Percentiles rank a stretch among this genome's conserved stretches.
phyloP scores from a whole-genome alignment of 2,329 filamentous ascomycete genomes.

The Nigrospora sphaerica region DNA sequence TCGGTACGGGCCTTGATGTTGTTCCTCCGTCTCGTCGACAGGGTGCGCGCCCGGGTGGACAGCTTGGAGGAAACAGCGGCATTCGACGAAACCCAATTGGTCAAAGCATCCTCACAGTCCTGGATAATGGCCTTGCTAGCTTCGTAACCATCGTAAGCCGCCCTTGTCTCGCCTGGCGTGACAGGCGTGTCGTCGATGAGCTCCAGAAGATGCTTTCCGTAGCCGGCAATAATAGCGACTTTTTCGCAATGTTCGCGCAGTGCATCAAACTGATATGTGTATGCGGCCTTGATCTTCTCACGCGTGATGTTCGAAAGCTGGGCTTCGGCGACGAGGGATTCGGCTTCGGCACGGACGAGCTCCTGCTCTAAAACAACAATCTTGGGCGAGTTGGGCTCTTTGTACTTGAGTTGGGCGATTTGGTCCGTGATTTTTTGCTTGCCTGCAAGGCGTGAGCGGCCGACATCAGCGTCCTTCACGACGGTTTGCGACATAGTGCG shows the following conservation, averaged over 20 bases:
- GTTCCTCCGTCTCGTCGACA: slow-evolving; percentile 77
- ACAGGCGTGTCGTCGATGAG: slow-evolving; percentile 95
- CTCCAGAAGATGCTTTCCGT: slow-evolving; percentile 96
- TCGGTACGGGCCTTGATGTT: slow-evolving; percentile 60
- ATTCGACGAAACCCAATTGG: slow-evolving; percentile 91
- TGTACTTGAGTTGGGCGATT: slow-evolving; percentile 98
- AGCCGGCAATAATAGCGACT: slow-evolving; percentile 94
- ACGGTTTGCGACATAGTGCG: slow-evolving; percentile 2
- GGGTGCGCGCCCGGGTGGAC: slow-evolving; percentile 76
- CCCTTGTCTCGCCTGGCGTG: slow-evolving; percentile 91
- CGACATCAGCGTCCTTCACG: slow-evolving; percentile 11
- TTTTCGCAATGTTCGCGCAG: slow-evolving; percentile 97
- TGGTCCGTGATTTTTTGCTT: slow-evolving; percentile 99
- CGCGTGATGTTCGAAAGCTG: slow-evolving; percentile 99
- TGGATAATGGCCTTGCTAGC: slow-evolving; percentile 98
- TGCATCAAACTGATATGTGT: slow-evolving; percentile 96
- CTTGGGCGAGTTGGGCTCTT: slow-evolving; percentile 95
- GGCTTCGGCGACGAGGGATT: slow-evolving; percentile 96
- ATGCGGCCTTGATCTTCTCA: slow-evolving; percentile 98
- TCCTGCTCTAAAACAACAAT: slow-evolving; percentile 98
- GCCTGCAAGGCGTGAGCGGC: slow-evolving; percentile 39
- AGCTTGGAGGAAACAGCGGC: slow-evolving; percentile 83
- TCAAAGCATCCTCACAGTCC: slow-evolving; percentile 94
- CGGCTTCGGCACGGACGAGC: slow-evolving; percentile 93
- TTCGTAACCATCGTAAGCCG: slow-evolving; percentile 96